phyloP scores from a whole-genome alignment of 2,329 filamentous ascomycete species.

The Cadophora sp. region DNA sequence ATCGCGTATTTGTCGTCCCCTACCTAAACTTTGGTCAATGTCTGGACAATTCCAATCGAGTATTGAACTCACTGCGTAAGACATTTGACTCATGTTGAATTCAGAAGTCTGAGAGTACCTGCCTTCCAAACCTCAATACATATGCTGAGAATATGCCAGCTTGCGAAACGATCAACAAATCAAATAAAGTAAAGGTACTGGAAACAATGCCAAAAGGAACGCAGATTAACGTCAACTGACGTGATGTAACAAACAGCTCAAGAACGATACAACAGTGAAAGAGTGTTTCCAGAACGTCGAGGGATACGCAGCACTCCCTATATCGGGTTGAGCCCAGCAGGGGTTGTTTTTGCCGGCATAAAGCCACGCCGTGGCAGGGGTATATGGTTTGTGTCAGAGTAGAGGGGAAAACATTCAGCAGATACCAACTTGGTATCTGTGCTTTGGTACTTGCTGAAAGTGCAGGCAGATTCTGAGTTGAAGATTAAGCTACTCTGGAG shows the following conservation, averaged over 20 bases:
- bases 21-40: neutral
- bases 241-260: neutral
- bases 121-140: neutral
- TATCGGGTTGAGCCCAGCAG: neutral
- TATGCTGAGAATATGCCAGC: neutral
- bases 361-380: neutral
- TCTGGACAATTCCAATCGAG: neutral
- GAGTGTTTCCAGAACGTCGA: neutral
- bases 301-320: neutral
- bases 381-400: neutral
- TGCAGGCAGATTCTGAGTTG: neutral
- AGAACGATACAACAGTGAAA: neutral
- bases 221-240: neutral
- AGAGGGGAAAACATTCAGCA: neutral
- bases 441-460: neutral
- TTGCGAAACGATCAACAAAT: neutral
- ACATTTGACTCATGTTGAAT: neutral
- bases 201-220: neutral
- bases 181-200: neutral
- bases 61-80: neutral
- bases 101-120: neutral
- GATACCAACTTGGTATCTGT: neutral
- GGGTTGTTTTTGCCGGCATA: neutral
- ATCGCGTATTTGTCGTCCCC: slow-evolving; percentile 15
- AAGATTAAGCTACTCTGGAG: neutral